Evolutionary conservation across 2,329 filamentous ascomycete species (phyloP), one percentile per base, ranked within the genome.

Genomic region (Stagonosporopsis tanaceti): DNA sequence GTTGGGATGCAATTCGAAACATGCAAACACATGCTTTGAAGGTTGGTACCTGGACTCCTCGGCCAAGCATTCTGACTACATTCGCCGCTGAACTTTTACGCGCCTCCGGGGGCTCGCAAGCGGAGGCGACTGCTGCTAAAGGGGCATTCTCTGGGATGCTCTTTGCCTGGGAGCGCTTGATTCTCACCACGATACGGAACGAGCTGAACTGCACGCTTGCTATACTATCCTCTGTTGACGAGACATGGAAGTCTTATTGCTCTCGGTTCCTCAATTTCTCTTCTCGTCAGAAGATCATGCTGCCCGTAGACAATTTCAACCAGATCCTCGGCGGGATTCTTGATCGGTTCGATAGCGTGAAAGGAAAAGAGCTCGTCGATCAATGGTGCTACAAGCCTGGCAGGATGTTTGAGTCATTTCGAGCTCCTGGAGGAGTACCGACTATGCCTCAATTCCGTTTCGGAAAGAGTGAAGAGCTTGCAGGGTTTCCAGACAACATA

Each of bases 261-360:
- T 72, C 69, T 3, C 64, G 63, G 15, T 75, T 77, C 40, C 63
- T 76, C 8, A 60, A 63, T 1, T 60, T 67, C 35, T 69, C 70
- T 9, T 62, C 61, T 1, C 67, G 69, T 15, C 68, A 72, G 52
- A 47, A 22, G 11, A 59, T 75, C 41, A 66, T 50, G 32, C 62
- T 76, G 12, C 66, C 67, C 15, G 64, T 77, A 0, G 66, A 70
- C 3, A 71, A 81, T 6, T 86, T 87, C 76, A 82, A 86, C 59
- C 65, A 68, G 17, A 59, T 87, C 6, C 80, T 90, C 6, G 76
- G 80, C 40, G 84, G 82, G n/a, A 76, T 87, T 8, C 80, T 84
- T 2, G 78, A 81, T 27, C 75, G 76, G 0, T 78, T 81, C 44
- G 83, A 82, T 51, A 82, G 79, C 54, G 53, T 61, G 9, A 76